Percentiles rank a stretch among this genome's conserved stretches.
Evolutionary conservation across 2,329 filamentous ascomycete genomes (phyloP).

Genomic region (Nemania diffusa): DNA sequence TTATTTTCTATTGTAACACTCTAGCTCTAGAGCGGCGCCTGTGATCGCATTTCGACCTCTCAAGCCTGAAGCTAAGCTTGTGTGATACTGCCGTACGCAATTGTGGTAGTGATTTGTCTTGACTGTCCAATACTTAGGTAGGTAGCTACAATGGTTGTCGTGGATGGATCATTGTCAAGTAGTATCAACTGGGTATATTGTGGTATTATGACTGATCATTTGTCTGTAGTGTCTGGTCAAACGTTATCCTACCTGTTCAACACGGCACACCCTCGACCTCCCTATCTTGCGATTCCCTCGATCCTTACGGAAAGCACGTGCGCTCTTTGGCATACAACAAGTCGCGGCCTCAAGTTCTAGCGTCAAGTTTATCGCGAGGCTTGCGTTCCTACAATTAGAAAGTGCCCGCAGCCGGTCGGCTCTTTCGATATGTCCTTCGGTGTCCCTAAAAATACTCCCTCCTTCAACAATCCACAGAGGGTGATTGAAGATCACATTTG

Average conservation of each 20-base stretch:
- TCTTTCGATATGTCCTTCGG: conserved; percentile 69
- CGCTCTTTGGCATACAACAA: conserved; percentile 56
- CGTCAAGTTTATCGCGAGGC: conserved; percentile 57
- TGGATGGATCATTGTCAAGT: background rate
- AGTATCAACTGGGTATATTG: background rate
- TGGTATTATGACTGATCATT: conserved; percentile 17
- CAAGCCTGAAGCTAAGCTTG: background rate
- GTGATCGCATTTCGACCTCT: conserved; percentile 13
- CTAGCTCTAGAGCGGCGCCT: conserved; percentile 15
- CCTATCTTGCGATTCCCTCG: conserved; percentile 56
- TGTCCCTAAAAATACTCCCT: conserved; percentile 75
- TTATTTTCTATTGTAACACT: conserved; percentile 24
- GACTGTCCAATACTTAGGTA: conserved; percentile 8
- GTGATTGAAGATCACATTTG: conserved; percentile 74
- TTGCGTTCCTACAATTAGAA: conserved; percentile 59
- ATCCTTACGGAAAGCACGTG: conserved; percentile 51
- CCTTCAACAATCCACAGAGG: conserved; percentile 73
- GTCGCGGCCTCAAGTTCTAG: conserved; percentile 59
- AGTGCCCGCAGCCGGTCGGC: conserved; percentile 52
- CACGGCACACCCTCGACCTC: conserved; percentile 30
- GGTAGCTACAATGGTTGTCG: conserved; percentile 1
- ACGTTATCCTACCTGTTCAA: background rate
- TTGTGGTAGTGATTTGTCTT: conserved; percentile 10
- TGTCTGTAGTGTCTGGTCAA: background rate
- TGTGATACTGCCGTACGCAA: conserved; percentile 11